A percentile compares a stretch with the other conserved stretches of the same genome.
Conservation (phyloP, 371 early-diverging fungal species). For the Quaeritorhiza haematococci region DNA sequence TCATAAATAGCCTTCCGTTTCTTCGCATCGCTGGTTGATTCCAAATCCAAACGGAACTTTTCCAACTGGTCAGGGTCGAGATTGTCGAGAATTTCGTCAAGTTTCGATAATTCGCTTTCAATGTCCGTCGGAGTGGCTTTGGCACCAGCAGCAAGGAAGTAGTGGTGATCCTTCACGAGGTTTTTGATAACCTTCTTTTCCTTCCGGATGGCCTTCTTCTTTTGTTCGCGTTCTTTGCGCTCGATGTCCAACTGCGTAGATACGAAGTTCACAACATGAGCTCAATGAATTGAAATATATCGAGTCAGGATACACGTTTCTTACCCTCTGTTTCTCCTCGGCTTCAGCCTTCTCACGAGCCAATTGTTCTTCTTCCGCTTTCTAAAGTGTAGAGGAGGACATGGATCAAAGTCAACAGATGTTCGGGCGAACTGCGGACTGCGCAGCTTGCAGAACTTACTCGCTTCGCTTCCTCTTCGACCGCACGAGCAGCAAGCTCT, state of each 20-base stretch:
- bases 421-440: neutral
- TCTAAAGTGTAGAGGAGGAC: neutral
- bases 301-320: neutral
- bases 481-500: conserved; percentile 49
- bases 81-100: conserved; percentile 1
- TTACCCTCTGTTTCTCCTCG: conserved; percentile 29
- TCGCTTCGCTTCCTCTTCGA: conserved; percentile 21
- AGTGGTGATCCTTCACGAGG: conserved; percentile 37
- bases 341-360: conserved; percentile 29
- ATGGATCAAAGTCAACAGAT: neutral
- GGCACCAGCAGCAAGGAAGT: neutral
- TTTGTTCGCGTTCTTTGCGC: conserved; percentile 39
- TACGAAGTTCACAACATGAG: neutral
- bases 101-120: neutral
- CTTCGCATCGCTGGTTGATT: neutral
- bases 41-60: neutral
- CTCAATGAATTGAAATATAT: neutral
- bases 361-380: conserved; percentile 30
- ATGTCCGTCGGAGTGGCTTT: neutral
- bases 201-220: conserved; percentile 79
- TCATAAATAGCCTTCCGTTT: too few relatives aligned
- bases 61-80: conserved; percentile 1
- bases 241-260: conserved; percentile 11
- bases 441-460: neutral
- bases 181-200: conserved; percentile 86